Evolutionary conservation across 2,329 filamentous ascomycete species (phyloP).

Genomic region (Trichoderma semiorbis): DNA sequence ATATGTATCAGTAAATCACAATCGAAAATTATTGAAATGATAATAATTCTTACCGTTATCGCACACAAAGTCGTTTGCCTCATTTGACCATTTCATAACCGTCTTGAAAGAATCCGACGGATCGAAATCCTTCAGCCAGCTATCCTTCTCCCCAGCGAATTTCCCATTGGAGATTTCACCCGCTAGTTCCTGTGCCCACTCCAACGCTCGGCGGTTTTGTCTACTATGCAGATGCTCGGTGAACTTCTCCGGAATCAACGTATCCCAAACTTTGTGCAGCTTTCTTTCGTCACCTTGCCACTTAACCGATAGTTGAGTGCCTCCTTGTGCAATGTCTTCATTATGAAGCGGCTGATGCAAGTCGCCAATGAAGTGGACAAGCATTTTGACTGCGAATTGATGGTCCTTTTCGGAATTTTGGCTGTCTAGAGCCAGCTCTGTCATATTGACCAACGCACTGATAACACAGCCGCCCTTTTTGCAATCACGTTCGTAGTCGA

Average conservation of each 20-base stretch:
- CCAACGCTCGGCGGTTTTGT: background rate
- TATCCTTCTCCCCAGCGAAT: background rate
- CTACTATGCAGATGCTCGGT: background rate
- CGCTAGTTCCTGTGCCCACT: background rate
- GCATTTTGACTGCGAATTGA: background rate
- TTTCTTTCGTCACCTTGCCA: background rate
- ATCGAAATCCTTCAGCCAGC: background rate
- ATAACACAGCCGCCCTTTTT: background rate
- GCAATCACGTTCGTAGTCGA: background rate
- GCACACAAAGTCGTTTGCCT: background rate
- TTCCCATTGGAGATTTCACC: background rate
- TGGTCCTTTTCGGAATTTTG: background rate
- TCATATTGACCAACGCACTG: background rate
- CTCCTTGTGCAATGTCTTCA: background rate
- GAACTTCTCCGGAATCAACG: background rate
- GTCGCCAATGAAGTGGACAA: background rate
- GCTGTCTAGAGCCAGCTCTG: background rate
- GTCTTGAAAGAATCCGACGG: background rate
- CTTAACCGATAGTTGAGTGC: background rate
- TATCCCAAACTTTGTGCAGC: background rate
- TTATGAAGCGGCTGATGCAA: background rate
- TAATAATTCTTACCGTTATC: background rate
- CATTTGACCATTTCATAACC: background rate
- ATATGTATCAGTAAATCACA: background rate
- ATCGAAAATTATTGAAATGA: background rate